Percentiles rank a stretch among this genome's conserved stretches.
phyloP scores from a whole-genome alignment of 495 filamentous ascomycete genomes.

The Neurospora sp. region DNA sequence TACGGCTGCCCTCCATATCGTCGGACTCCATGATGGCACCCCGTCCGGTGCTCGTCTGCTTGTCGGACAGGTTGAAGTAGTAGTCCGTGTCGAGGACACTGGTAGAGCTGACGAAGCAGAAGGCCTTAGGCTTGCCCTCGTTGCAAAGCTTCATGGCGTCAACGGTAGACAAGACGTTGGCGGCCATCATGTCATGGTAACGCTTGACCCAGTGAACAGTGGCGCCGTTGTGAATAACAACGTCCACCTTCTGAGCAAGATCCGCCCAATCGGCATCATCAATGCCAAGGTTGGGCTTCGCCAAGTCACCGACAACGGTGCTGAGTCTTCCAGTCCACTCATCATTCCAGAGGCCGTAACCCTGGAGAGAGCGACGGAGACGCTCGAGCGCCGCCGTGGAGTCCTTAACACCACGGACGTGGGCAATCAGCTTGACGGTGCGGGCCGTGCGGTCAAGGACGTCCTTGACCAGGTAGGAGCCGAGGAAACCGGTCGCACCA shows the following conservation, averaged over 20 bases:
- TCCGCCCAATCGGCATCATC: slow-evolving; percentile 49
- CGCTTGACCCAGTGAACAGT: slow-evolving; percentile 76
- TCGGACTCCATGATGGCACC: slow-evolving; percentile 38
- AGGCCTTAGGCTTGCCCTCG: slow-evolving; percentile 64
- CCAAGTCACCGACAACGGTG: slow-evolving; percentile 62
- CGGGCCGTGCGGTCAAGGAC: slow-evolving; percentile 50
- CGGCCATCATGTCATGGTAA: slow-evolving; percentile 62
- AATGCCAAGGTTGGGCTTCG: slow-evolving; percentile 61
- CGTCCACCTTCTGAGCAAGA: slow-evolving; percentile 55
- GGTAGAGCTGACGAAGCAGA: slow-evolving; percentile 82
- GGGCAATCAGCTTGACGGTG: slow-evolving; percentile 58
- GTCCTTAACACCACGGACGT: slow-evolving; percentile 58
- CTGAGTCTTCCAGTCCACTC: slow-evolving; percentile 54
- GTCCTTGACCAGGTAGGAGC: slow-evolving; percentile 69
- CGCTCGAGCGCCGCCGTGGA: slow-evolving; percentile 36
- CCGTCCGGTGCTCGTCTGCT: slow-evolving; percentile 35
- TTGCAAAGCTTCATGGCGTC: slow-evolving; percentile 68
- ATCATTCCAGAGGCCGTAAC: slow-evolving; percentile 74
- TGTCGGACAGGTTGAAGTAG: slow-evolving; percentile 62
- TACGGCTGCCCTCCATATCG: slow-evolving; percentile 37
- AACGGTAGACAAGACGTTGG: slow-evolving; percentile 76
- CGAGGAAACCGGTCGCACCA: slow-evolving; percentile 86
- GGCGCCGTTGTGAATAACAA: slow-evolving; percentile 88
- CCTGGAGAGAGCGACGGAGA: slow-evolving; percentile 44
- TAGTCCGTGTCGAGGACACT: slow-evolving; percentile 70